Base-by-base conservation (phyloP, 1,139 yeast genomes). In the Candida tetrigidarum region DNA sequence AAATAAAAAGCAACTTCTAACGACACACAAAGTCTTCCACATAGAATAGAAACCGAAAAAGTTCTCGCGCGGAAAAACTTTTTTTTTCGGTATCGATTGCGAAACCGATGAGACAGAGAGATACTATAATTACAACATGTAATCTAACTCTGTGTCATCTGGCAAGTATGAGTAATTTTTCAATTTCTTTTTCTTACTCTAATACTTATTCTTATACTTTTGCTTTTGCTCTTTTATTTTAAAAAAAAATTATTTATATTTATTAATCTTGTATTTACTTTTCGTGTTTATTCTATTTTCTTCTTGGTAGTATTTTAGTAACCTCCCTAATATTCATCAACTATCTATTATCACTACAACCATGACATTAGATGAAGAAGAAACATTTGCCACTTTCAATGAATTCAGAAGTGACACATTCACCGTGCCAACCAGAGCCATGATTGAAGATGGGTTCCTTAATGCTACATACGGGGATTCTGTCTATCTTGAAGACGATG, bases 391-490 rank as follows among this genome's bases (percentile, higher is more conserved):
- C 29, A 72, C 78, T 25, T 64, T 62, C 58, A 81, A 81, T 57
- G 87, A 82, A 58, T 83, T 86, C 62, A 79, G 93, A 63, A 83
- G 93, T 62, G 98, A 92, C 63, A 92, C 97, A 2, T 91, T 92
- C 79, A 92, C 97, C 9, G 89, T 90, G 10, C 98, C 97, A 29
- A 86, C 96, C 2, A 75, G 74, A 45, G 71, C 81, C 41, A 91
- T 92, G 97, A 50, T 78, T 9, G 54, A 61, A 41, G 47, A 57
- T 7, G 54, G 64, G 8, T 51, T 58, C 32, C 39, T 50, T 20
- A 61, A 72, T 25, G 83, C 90, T 34, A 71, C 93, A 66, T 80
- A 55, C 35, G 98, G 98, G 42, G 98, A 92, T 60, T 81, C 95
- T 3, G 97, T 92, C 23, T 91, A 91, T 67, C 80, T 83, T 51